Base-by-base conservation (phyloP, 2,329 filamentous ascomycete genomes). In the Hansfordia pulvinata region DNA sequence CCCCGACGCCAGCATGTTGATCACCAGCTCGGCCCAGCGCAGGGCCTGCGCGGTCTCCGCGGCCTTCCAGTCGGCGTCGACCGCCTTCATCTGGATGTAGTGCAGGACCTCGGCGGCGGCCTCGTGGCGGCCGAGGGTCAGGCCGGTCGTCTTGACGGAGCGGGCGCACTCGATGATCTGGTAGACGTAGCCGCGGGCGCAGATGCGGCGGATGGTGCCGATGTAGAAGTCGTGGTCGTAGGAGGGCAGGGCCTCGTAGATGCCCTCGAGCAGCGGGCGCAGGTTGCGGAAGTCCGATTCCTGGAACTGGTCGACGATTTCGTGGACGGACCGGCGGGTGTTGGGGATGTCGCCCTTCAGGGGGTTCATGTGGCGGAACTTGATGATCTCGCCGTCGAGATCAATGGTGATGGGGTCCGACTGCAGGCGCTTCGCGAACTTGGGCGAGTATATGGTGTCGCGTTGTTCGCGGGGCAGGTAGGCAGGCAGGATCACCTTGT, bases 401-500 rank as follows among this genome's bases (percentile, higher is more conserved):
- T 72, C 64, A 35, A 75, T 63, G 32, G 56, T 54, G 33, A 74
- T 56, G 19, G 69, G 66, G 42, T 74, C 67, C 19, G 54, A 49
- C 32, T 62, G 50, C 20, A 78, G 60, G 31, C 48, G 48, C 35
- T 59, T 50, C 35, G 56, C 51, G 46, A 60, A 54, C 34, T 56
- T 59, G 10, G 43, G 35, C 31, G 56, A 52, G 50, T 60, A 64
- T 38, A 79, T 49, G 32, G 65, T 56, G 37, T 62, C 55, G 38
- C 58, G 63, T 50, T 77, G 64, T 26, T 52, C 48, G 16, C 44
- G 30, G 13, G 62, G 56, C 16, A 81, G 64, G 43, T 72, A 66
- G 17, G 60, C 50, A n/a, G 73, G 73, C 21, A 79, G 50, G 44
- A 79, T 65, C 46, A 75, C 60, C 37, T 65, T 64, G 23, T 60